Base-by-base conservation (phyloP, 805 yeast species). In the Barnettozyma sucrosica region DNA sequence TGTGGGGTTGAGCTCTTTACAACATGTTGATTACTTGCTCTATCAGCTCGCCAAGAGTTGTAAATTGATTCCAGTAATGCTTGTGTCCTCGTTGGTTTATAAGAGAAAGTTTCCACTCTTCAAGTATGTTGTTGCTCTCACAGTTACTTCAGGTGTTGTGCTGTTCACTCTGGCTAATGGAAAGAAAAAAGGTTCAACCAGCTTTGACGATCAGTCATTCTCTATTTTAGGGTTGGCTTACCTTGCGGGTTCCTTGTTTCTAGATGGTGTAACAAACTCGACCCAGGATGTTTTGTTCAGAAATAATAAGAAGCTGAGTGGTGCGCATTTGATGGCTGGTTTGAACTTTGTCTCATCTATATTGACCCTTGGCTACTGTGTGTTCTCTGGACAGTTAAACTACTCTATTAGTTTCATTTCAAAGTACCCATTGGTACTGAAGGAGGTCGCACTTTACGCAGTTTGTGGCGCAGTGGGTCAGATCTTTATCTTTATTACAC, bases 221-320 rank as follows among this genome's bases (percentile, higher is more conserved):
- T 68, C 66, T 38, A 78, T 71, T 47, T 79, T 78, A 20, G 99
- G 99, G 0, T 66, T 88, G 54, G 55, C 65, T 0, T 76, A 83
- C 48, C 70, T 92, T 34, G 54, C 69, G 0, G 64, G 68, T 1
- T 85, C 93, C 36, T 75, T 93, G 64, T 65, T 92, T 18, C 70
- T 93, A 26, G 99, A 92, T 64, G 99, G 99, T 1, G 69, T 90
- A 48, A 90, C 96, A 20, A 93, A 92, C 67, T 86, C 97, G 3
- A 83, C 96, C 0, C 99, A 92, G 65, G 99, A 92, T 66, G 81
- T 83, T 48, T 65, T 93, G 62, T 84, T 92, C 64, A 76, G 76
- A 49, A 56, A 66, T 7, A 70, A 72, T 45, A 62, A 59, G 25
- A 58, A 62, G 20, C 68, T 90, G 38, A 81, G 93, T 0, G 98